phyloP scores from a whole-genome alignment of 805 yeast species.

The Wickerhamomyces queroliae region DNA sequence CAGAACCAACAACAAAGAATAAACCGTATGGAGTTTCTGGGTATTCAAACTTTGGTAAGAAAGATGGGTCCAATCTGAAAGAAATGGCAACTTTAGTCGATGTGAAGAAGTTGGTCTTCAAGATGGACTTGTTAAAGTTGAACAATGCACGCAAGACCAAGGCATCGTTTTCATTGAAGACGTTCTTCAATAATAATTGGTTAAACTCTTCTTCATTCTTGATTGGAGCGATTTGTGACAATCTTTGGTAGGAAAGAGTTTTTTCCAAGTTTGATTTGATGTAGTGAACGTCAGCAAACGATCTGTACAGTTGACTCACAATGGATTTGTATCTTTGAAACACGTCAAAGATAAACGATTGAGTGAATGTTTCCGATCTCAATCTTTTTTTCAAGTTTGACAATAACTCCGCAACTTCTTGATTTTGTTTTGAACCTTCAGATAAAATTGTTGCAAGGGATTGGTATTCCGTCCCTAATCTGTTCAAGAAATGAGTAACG shows the following conservation, averaged over 20 bases:
- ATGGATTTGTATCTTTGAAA: constrained; percentile 65
- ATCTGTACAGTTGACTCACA: constrained; percentile 78
- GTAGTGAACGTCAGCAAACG: constrained; percentile 89
- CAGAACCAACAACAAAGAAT: constrained; percentile 93
- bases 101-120: constrained; percentile 91
- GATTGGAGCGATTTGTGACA: constrained; percentile 71
- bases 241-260: constrained; percentile 83
- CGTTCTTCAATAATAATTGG: constrained; percentile 54
- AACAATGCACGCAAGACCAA: constrained; percentile 78
- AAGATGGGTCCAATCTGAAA: constrained; percentile 81
- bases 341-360: constrained; percentile 72
- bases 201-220: constrained; percentile 72
- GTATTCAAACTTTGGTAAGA: constrained; percentile 81
- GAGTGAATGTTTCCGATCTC: constrained; percentile 90
- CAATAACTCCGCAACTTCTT: constrained; percentile 70
- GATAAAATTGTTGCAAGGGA: constrained; percentile 55
- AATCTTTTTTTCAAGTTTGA: constrained; percentile 79
- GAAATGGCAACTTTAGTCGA: constrained; percentile 94
- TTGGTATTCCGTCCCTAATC: constrained; percentile 86
- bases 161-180: constrained; percentile 72
- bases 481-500: constrained; percentile 89
- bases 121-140: constrained; percentile 77
- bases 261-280: constrained; percentile 61
- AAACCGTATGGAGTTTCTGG: constrained; percentile 92
- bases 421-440: constrained; percentile 46